Base-by-base conservation (phyloP, 306 rosid genomes). In the Comarum palustre region DNA sequence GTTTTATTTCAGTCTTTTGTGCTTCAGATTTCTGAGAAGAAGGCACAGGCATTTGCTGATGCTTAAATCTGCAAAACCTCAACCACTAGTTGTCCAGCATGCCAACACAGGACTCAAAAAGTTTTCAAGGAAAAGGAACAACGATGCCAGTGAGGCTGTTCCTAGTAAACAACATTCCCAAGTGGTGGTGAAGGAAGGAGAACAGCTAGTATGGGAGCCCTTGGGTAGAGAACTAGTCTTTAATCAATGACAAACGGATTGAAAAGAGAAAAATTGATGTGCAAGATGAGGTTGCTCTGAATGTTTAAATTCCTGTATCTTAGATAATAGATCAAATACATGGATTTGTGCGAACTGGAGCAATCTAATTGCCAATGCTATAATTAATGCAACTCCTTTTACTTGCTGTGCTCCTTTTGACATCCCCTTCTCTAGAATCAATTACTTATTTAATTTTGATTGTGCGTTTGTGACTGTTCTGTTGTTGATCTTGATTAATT, bases 11-110 rank as follows among this genome's bases (percentile, higher is more conserved):
- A 19, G 22, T 32, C 4, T 24, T 42, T 47, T 34, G 45, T 3
- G 29, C 24, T 72, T 75, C 79, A 86, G 96, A 74, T 88, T 88
- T 82, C 78, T 88, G 80, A 85, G 88, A 74, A 73, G 68, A 64
- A 86, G 84, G 24, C 80, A 50, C 11, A 58, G 8, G 5, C 36
- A 79, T 78, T 62, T 88, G 29, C 68, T 61, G 75, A 80, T 78
- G 50, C 36, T 39, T 64, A 83, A 77, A 15, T 27, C 45, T 57
- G 57, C 59, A 51, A 50, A 78, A 75, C 67, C 34, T 24, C 78
- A 78, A 78, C 52, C 41, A 32, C 69, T 80, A 54, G 14, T 50
- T 43, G 66, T 39, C 60, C 46, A 47, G 22, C 19, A 32, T 46
- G 78, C 69, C 51, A 32, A 81, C 67, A 41, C 32, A 38, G 22